These are phyloP conservation scores for Neopestalotiopsis sp. DNA, from an alignment of 2,329 filamentous ascomycete genomes.

Conservation along the genomic window DNA sequence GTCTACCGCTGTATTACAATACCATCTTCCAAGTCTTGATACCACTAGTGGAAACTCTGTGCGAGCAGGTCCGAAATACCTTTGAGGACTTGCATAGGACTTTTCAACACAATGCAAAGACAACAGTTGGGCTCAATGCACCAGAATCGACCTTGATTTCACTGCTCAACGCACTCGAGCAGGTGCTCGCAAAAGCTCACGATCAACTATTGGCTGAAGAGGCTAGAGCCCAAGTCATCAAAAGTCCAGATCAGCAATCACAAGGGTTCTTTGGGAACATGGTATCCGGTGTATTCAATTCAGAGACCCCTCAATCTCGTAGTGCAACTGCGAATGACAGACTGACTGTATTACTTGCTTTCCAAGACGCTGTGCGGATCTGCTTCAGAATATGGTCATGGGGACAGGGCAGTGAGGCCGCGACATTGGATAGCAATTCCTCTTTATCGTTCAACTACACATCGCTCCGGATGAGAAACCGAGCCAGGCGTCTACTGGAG, in stretches of 20 bases:
- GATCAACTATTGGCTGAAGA: conserved; percentile 82
- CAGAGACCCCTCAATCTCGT: conserved; percentile 77
- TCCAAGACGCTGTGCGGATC: conserved; percentile 92
- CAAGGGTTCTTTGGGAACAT: conserved; percentile 94
- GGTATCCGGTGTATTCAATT: conserved; percentile 87
- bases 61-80: conserved; percentile 73
- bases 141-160: conserved; percentile 80
- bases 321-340: conserved; percentile 90
- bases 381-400: conserved; percentile 96
- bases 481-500: conserved; percentile 85
- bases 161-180: conserved; percentile 92
- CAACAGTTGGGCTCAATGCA: conserved; percentile 40
- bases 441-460: conserved; percentile 88
- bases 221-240: conserved; percentile 68
- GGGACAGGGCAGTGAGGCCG: conserved; percentile 70
- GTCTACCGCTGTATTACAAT: conserved; percentile 82
- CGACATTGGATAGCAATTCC: conserved; percentile 68
- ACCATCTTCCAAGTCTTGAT: conserved; percentile 90
- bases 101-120: conserved; percentile 53
- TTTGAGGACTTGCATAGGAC: conserved; percentile 74
- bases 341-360: conserved; percentile 91
- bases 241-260: conserved; percentile 78
- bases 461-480: conserved; percentile 87
- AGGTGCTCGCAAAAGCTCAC: conserved; percentile 86
- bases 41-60: conserved; percentile 89